Evolutionary conservation across 1,284 basidiomycete genomes (phyloP).

Genomic region (Malassezia equina): DNA sequence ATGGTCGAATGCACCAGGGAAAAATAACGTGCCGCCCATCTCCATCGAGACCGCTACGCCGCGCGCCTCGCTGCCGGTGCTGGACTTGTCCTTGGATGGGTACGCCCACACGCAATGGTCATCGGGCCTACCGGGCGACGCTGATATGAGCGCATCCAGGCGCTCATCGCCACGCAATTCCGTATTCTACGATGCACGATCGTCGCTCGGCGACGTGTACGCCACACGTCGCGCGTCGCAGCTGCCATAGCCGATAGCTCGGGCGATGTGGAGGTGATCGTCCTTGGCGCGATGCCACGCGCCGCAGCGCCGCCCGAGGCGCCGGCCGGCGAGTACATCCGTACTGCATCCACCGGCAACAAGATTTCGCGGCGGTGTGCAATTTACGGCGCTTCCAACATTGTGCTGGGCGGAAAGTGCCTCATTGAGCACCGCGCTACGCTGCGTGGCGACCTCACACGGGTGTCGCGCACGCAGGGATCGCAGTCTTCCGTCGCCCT

Average conservation of each 20-base stretch:
- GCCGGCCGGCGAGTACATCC: constrained; percentile 26
- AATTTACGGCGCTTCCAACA: constrained; percentile 91
- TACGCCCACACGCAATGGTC: neutral
- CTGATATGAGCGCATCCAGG: neutral
- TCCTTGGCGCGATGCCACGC: neutral
- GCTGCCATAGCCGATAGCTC: neutral
- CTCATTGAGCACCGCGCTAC: constrained; percentile 81
- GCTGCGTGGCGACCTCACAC: constrained; percentile 70
- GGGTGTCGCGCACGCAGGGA: constrained; percentile 16
- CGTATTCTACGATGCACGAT: constrained; percentile 8
- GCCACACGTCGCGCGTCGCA: neutral
- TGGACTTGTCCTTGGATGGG: neutral
- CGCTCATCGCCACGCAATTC: neutral
- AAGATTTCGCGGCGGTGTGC: constrained; percentile 84
- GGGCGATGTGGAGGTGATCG: neutral
- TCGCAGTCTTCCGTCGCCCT: constrained; percentile 63
- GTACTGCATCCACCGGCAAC: constrained; percentile 62
- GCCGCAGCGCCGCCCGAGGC: constrained; percentile 3
- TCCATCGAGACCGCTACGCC: neutral
- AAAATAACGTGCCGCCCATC: no score
- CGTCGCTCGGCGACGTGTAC: neutral
- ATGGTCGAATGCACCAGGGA: no score
- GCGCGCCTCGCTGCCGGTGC: neutral
- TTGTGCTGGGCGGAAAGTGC: constrained; percentile 91
- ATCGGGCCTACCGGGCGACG: neutral